Conservation (phyloP, 164 flowering plant genomes). For the Liriodendron chinense region DNA sequence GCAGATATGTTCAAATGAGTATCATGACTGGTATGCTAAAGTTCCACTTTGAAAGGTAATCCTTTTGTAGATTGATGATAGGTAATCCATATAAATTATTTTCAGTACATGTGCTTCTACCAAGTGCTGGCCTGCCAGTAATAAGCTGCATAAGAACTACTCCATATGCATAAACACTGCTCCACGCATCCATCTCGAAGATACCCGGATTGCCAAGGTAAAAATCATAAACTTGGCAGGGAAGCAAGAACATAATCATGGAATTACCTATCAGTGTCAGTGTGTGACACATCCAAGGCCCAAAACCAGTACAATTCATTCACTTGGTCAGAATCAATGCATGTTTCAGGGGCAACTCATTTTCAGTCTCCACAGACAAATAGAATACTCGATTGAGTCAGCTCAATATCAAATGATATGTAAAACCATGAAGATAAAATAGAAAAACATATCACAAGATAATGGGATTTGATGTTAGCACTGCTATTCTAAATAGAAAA, state of each 20-base stretch:
- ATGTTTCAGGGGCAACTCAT: too few relatives aligned
- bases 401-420: too few relatives aligned
- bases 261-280: background rate
- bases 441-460: too few relatives aligned
- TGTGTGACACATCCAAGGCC: too few relatives aligned
- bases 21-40: too few relatives aligned
- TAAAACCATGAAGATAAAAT: too few relatives aligned
- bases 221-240: too few relatives aligned
- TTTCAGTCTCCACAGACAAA: too few relatives aligned
- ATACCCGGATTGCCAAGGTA: constrained; percentile 15
- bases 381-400: too few relatives aligned
- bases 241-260: background rate
- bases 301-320: too few relatives aligned
- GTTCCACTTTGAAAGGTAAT: background rate
- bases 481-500: background rate
- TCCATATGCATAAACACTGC: constrained; percentile 30
- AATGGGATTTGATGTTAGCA: background rate
- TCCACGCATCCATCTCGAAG: constrained; percentile 31
- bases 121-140: constrained; percentile 30
- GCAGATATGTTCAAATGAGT: too few relatives aligned
- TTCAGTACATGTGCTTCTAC: constrained; percentile 12
- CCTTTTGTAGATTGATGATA: background rate
- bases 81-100: constrained; percentile 13
- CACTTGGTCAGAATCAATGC: too few relatives aligned
- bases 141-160: constrained; percentile 34